A percentile compares a stretch with the other conserved stretches of the same genome.
phyloP scores from a whole-genome alignment of 441 rosid genomes.

The Eugenia klotzschiana region DNA sequence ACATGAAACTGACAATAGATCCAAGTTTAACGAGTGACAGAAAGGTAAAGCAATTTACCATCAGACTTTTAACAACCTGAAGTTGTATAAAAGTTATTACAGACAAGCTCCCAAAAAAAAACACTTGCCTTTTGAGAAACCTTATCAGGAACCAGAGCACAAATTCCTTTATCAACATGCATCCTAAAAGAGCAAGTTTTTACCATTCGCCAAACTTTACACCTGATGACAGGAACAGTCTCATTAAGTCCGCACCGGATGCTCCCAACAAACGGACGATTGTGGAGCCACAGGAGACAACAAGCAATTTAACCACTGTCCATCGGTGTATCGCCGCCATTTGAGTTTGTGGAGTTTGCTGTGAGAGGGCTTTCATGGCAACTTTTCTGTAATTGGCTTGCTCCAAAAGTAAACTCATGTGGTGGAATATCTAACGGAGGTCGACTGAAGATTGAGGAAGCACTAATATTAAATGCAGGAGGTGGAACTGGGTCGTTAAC shows the following conservation, averaged over 20 bases:
- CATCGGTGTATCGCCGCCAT: slow-evolving; percentile 48
- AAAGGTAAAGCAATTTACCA: neutral
- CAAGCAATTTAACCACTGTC: slow-evolving; percentile 32
- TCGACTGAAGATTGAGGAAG: slow-evolving; percentile 43
- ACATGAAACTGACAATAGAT: neutral
- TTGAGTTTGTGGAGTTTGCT: slow-evolving; percentile 17
- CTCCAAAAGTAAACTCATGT: slow-evolving; percentile 56
- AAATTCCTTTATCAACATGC: neutral
- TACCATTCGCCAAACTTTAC: slow-evolving; percentile 5
- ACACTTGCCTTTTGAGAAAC: neutral
- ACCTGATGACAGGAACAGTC: slow-evolving; percentile 3
- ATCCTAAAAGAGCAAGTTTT: neutral
- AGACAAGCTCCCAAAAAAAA: neutral
- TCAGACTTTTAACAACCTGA: neutral
- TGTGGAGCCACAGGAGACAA: neutral
- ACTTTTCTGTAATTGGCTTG: slow-evolving; percentile 19
- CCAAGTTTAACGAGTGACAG: neutral
- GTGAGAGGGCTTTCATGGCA: slow-evolving; percentile 5
- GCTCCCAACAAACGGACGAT: neutral
- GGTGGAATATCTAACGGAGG: slow-evolving; percentile 32
- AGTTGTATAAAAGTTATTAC: neutral
- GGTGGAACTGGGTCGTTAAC: slow-evolving; percentile 24
- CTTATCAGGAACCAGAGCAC: neutral
- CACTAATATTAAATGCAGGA: slow-evolving; percentile 30
- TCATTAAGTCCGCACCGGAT: neutral